These are phyloP conservation scores for Cladorrhinum sp. DNA, from an alignment of 2,329 filamentous ascomycete genomes.

Conservation along the genomic window DNA sequence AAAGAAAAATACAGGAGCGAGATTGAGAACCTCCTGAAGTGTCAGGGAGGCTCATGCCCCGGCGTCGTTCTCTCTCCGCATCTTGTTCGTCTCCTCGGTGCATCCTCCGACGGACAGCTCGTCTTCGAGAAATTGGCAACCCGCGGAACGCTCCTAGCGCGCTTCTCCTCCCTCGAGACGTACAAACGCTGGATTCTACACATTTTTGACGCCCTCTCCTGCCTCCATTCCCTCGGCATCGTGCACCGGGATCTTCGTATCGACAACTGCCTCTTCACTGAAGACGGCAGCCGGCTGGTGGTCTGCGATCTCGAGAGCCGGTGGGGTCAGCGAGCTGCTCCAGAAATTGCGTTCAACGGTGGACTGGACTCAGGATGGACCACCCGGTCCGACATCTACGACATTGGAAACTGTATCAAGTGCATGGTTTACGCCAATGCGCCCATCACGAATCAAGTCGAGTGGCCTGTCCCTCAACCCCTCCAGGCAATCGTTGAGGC, in stretches of 20 bases:
- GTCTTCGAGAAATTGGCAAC: constrained; percentile 27
- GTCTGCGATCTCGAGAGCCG: constrained; percentile 30
- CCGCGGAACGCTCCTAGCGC: constrained; percentile 6
- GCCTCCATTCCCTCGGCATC: constrained; percentile 29
- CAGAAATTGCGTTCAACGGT: constrained; percentile 27
- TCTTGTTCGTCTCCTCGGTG: constrained; percentile 27
- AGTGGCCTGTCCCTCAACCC: too few species aligned
- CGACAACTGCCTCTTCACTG: constrained; percentile 29
- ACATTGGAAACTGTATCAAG: too few species aligned
- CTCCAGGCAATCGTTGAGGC: too few species aligned
- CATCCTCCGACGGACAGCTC: constrained; percentile 24
- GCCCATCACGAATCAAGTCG: too few species aligned
- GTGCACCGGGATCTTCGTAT: constrained; percentile 27
- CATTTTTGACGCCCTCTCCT: constrained; percentile 25
- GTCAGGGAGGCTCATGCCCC: constrained; percentile 26
- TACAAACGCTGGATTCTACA: constrained; percentile 25
- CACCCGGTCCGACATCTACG: too few species aligned
- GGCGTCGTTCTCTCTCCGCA: constrained; percentile 22
- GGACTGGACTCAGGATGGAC: too few species aligned
- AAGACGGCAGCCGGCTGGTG: constrained; percentile 22
- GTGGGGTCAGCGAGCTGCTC: constrained; percentile 28
- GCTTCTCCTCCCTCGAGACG: constrained; percentile 6
- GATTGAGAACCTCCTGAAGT: constrained; percentile 28
- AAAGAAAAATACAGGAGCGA: constrained; percentile 30
- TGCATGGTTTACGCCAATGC: too few species aligned